phyloP scores from a whole-genome alignment of 768 basidiomycete species.

The Podaxis sp. region DNA sequence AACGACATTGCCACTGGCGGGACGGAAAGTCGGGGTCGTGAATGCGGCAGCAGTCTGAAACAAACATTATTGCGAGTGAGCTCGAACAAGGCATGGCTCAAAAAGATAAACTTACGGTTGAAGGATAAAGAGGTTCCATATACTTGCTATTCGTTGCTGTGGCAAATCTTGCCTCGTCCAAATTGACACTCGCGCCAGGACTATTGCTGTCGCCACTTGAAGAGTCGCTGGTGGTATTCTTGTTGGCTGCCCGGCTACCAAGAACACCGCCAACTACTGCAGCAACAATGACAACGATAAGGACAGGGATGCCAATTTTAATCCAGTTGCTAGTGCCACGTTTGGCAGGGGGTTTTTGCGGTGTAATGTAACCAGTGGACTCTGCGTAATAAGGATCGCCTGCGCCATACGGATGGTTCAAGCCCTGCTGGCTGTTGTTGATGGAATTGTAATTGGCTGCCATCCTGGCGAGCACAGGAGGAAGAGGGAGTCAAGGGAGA shows the following conservation, averaged over 20 bases:
- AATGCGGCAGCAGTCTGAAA: slow-evolving; percentile 68
- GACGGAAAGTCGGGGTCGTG: slow-evolving; percentile 64
- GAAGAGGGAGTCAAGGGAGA: not conserved
- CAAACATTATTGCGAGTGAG: slow-evolving; percentile 6
- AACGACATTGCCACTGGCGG: slow-evolving; percentile 35
- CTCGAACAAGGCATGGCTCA: not conserved
- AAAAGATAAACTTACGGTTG: slow-evolving; percentile 59
- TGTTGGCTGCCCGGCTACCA: slow-evolving; percentile 54
- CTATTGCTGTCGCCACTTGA: slow-evolving; percentile 44
- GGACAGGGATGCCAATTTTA: slow-evolving; percentile 68
- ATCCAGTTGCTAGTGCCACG: slow-evolving; percentile 62
- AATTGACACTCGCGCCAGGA: slow-evolving; percentile 54
- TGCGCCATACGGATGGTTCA: slow-evolving; percentile 20
- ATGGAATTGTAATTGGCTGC: slow-evolving; percentile 7
- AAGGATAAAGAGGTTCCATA: slow-evolving; percentile 82
- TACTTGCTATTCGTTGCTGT: slow-evolving; percentile 77
- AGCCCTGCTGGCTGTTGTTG: slow-evolving; percentile 5
- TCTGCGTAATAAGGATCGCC: slow-evolving; percentile 61
- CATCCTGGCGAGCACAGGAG: slow-evolving; percentile 3
- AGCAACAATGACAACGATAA: slow-evolving; percentile 56
- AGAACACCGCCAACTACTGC: slow-evolving; percentile 79
- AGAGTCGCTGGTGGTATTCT: slow-evolving; percentile 27
- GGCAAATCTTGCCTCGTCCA: slow-evolving; percentile 62
- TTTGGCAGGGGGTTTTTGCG: slow-evolving; percentile 41
- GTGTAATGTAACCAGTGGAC: slow-evolving; percentile 64